Base-by-base conservation (phyloP, 2,329 filamentous ascomycete species). In the Microdochium bolleyi region DNA sequence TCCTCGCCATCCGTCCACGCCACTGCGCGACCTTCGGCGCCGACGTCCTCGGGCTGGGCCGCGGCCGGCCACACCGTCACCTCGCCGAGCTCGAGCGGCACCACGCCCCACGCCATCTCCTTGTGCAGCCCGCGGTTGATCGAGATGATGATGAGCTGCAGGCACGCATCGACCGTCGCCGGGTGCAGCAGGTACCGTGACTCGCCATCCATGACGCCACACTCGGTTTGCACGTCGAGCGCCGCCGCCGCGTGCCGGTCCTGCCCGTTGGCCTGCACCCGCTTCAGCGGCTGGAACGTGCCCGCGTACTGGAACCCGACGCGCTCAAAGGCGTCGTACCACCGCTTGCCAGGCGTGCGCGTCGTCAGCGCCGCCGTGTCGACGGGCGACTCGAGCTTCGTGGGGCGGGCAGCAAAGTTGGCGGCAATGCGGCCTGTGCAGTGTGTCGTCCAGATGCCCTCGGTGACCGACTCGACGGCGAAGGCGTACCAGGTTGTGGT, bases 161-260 rank as follows among this genome's bases (percentile, higher is more conserved):
- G 50, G 37, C 55, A 56, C 24, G 55, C 55, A 49, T 71, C 67
- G 25, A 70, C 57, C 48, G 64, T 64, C 3, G 60, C 57, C 0
- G 68, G 68, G 48, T 71, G 68, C 27, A 70, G 54, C 22, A 63
- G 56, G 24, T 68, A 59, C 1, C 61, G 58, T 9, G 61, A 62
- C 52, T 69, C 65, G 21, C 54, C 27, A 24, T 30, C 30, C 16
- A 55, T 57, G 9, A 49, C 13, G 7, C 51, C 53, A 11, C 27
- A 30, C 27, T 30, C 27, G 27, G n/a, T 49, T 14, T 53, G 22
- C 11, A 41, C 24, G 7, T 58, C 30, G 16, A 48, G 41, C 8
- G 57, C 37, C 13, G 53, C 52, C 7, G 53, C 44, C n/a, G 60
- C 52, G 2, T 52, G 41, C 3, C 48, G 53, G 3, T 54, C 24